Conservation (phyloP, 768 basidiomycete genomes). For the Lactifluus subvellereus region DNA sequence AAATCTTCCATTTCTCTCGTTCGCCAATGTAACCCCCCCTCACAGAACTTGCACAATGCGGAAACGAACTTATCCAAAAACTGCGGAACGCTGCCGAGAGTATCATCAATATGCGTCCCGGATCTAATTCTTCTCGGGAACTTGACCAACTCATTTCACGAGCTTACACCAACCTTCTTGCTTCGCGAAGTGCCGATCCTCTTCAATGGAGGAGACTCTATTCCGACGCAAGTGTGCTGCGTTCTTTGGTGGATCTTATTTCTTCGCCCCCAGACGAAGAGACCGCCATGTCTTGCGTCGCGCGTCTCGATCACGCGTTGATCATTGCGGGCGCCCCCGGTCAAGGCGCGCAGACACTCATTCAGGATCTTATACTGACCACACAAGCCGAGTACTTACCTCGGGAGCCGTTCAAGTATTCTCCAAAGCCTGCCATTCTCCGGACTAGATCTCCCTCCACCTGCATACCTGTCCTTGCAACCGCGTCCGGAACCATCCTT, state of each 20-base stretch:
- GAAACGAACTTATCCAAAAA: constrained; percentile 33
- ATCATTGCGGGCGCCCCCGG: constrained; percentile 79
- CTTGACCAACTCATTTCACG: constrained; percentile 42
- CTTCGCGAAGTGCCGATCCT: constrained; percentile 31
- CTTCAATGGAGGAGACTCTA: constrained; percentile 64
- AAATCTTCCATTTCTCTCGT: constrained; percentile 32
- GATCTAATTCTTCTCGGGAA: constrained; percentile 11
- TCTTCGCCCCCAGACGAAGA: constrained; percentile 21
- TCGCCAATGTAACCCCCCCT: not conserved
- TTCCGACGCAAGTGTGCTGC: constrained; percentile 67
- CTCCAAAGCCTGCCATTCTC: not conserved
- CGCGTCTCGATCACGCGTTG: constrained; percentile 69
- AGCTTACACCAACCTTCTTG: constrained; percentile 48
- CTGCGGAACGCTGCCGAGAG: constrained; percentile 15
- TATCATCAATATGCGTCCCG: not conserved
- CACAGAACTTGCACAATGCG: constrained; percentile 19
- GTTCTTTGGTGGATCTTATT: constrained; percentile 38
- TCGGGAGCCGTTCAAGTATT: not conserved
- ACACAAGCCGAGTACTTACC: constrained; percentile 46
- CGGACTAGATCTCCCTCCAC: not conserved
- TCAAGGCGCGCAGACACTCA: constrained; percentile 48
- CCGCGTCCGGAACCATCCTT: constrained; percentile 31
- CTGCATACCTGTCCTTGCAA: constrained; percentile 9
- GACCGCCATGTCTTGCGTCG: constrained; percentile 42
- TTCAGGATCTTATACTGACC: constrained; percentile 53